Conservation (phyloP, 1,284 basidiomycete genomes). For the Mycena sp. region DNA sequence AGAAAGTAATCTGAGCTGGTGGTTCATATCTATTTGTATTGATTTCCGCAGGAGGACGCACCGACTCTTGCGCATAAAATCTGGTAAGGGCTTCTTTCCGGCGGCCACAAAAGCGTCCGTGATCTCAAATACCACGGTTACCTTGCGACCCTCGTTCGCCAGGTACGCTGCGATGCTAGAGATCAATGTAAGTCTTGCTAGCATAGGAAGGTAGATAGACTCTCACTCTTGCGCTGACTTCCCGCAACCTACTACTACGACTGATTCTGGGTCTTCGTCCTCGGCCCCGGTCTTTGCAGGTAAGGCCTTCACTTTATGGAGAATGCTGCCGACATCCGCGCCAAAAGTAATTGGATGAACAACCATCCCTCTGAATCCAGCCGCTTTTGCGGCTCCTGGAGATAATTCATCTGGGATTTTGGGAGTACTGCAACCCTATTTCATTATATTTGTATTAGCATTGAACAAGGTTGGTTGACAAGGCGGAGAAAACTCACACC, state of each 20-base stretch:
- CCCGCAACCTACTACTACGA: conserved; percentile 64
- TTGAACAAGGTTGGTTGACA: too few relatives aligned
- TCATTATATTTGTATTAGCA: too few relatives aligned
- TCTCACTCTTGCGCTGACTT: conserved; percentile 64
- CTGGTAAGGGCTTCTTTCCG: conserved; percentile 52
- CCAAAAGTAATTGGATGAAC: conserved; percentile 62
- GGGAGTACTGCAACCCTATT: conserved; percentile 65
- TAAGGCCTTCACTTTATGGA: conserved; percentile 34
- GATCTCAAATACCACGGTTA: conserved; percentile 59
- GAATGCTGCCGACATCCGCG: conserved; percentile 50
- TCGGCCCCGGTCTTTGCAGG: too few relatives aligned
- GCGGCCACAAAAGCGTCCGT: conserved; percentile 59
- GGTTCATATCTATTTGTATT: too few relatives aligned
- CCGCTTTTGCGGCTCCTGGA: conserved; percentile 45
- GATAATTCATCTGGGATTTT: conserved; percentile 52
- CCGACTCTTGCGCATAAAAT: conserved; percentile 65
- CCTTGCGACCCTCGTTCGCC: conserved; percentile 53
- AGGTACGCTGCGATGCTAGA: conserved; percentile 58
- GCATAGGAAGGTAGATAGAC: neutral
- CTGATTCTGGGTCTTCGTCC: conserved; percentile 32
- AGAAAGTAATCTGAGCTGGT: too few relatives aligned
- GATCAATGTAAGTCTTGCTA: neutral
- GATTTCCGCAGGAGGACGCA: too few relatives aligned
- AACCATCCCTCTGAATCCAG: conserved; percentile 56
- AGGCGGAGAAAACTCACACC: conserved; percentile 62